Base-by-base conservation (phyloP, 306 rosid genomes). In the Canavalia ensiformis region DNA sequence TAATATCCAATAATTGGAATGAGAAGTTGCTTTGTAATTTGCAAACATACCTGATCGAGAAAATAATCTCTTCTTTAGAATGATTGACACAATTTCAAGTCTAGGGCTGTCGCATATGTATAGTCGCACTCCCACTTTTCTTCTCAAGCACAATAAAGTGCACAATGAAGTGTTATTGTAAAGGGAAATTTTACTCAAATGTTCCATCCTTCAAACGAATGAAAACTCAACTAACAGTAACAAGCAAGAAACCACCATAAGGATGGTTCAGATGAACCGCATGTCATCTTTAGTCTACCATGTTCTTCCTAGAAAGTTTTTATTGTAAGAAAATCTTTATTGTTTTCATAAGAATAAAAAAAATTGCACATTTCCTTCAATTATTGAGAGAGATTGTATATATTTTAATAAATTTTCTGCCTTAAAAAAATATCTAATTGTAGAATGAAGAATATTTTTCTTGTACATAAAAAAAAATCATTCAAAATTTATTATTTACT, bases 31-130 rank as follows among this genome's bases (percentile, higher is more conserved):
- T 52, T 72, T 41, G n/a, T 10, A 72, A 63, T 72, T 72, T 64
- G 33, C 60, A 29, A 44, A 69, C 70, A 31, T 55, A 45, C 2
- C 31, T 68, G 29, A 18, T 18, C 25, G 25, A 54, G 47, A 51
- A 50, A 51, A 50, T 39, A 29, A 41, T 65, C 46, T 30, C 2
- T 45, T 64, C n/a, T 51, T 7, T 31, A 73, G 7, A 6, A 65
- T 74, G 52, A 45, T 66, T 74, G 71, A 81, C 62, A 7, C 8
- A 7, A 56, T 18, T 18, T 67, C 31, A 50, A 76, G 72, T 60
- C 25, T 5, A 29, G 5, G 57, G 44, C 5, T 73, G 29, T 57
- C 9, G 51, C 42, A 25, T 30, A 7, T 57, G 44, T 28, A 2
- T 11, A 2, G 39, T 62, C 5, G n/a, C 41, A 49, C 52, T 50